A percentile compares a stretch with the other conserved stretches of the same genome.
Evolutionary conservation across 2,329 filamentous ascomycete genomes (phyloP).

Genomic region (Xylaria polymorpha): DNA sequence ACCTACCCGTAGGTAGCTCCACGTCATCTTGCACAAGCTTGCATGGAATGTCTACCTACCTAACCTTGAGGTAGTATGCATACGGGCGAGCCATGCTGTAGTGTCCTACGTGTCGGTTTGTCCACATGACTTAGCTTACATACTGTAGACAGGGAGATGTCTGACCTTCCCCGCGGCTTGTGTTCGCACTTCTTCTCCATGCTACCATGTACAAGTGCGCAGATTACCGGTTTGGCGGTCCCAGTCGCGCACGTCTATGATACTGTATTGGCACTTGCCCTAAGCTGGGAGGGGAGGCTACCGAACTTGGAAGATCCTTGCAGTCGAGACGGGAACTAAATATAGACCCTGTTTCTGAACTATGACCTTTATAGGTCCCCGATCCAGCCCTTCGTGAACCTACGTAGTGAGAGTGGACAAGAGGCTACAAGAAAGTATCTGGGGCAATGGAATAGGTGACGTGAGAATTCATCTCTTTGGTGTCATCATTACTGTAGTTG

Average conservation of each 20-base stretch:
- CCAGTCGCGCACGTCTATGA: not conserved
- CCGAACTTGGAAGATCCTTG: conserved; percentile 32
- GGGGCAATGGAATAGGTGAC: not conserved
- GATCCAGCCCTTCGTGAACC: not conserved
- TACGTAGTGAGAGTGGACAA: not conserved
- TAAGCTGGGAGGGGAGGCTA: not conserved
- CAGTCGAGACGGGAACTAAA: conserved; percentile 31
- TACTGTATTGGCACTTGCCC: not conserved
- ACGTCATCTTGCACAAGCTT: conserved; percentile 32
- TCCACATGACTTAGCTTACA: conserved; percentile 36
- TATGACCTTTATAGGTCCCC: conserved; percentile 3
- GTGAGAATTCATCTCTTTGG: not conserved
- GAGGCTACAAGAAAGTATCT: not conserved
- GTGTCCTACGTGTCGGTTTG: conserved; percentile 39
- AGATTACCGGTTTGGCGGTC: conserved; percentile 16
- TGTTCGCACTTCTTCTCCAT: not conserved
- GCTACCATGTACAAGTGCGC: not conserved
- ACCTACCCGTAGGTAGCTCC: conserved; percentile 14
- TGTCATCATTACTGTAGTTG: not conserved
- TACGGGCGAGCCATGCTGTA: conserved; percentile 29
- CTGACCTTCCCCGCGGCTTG: not conserved
- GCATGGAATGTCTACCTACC: conserved; percentile 11
- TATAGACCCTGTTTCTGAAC: conserved; percentile 18
- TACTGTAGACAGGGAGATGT: not conserved
- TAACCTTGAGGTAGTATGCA: conserved; percentile 32